These are phyloP conservation scores for Aspergillus nanangensis DNA, from an alignment of 495 filamentous ascomycete species.

Conservation along the genomic window DNA sequence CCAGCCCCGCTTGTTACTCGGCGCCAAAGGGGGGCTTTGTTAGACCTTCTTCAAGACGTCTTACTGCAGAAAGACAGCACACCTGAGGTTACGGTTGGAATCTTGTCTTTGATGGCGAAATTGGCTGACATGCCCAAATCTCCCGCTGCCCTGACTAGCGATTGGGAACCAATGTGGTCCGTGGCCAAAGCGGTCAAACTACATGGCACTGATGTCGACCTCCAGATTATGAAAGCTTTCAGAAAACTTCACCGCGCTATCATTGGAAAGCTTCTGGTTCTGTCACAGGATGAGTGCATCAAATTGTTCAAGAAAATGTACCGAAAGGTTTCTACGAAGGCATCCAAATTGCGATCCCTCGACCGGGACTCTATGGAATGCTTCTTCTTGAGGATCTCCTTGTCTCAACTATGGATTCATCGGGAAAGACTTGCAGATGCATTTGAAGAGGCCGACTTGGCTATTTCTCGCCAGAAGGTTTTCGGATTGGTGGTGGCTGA, in stretches of 20 bases:
- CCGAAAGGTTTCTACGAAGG: slow-evolving; percentile 26
- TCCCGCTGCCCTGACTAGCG: slow-evolving; percentile 30
- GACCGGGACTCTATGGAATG: slow-evolving; percentile 38
- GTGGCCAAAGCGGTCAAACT: slow-evolving; percentile 32
- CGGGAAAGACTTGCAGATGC: slow-evolving; percentile 25
- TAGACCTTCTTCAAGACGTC: slow-evolving; percentile 34
- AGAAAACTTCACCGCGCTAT: slow-evolving; percentile 33
- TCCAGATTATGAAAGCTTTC: slow-evolving; percentile 41
- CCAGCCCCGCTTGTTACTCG: slow-evolving; percentile 34
- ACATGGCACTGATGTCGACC: slow-evolving; percentile 31
- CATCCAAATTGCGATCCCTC: slow-evolving; percentile 31
- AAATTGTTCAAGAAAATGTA: slow-evolving; percentile 36
- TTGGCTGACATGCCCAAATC: slow-evolving; percentile 40
- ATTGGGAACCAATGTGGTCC: slow-evolving; percentile 39
- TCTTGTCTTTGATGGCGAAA: slow-evolving; percentile 41
- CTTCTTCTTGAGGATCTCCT: slow-evolving; percentile 34
- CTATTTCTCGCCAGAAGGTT: slow-evolving; percentile 28
- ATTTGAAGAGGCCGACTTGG: slow-evolving; percentile 29
- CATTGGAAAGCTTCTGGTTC: slow-evolving; percentile 32
- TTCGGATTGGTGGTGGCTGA: slow-evolving; percentile 34
- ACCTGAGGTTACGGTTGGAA: slow-evolving; percentile 26
- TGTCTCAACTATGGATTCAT: slow-evolving; percentile 37
- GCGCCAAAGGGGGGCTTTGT: slow-evolving; percentile 28
- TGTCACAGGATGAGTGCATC: slow-evolving; percentile 30
- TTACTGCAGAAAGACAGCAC: slow-evolving; percentile 26